Conservation (phyloP, 179 eudicot genomes). For the Patellifolia procumbens region DNA sequence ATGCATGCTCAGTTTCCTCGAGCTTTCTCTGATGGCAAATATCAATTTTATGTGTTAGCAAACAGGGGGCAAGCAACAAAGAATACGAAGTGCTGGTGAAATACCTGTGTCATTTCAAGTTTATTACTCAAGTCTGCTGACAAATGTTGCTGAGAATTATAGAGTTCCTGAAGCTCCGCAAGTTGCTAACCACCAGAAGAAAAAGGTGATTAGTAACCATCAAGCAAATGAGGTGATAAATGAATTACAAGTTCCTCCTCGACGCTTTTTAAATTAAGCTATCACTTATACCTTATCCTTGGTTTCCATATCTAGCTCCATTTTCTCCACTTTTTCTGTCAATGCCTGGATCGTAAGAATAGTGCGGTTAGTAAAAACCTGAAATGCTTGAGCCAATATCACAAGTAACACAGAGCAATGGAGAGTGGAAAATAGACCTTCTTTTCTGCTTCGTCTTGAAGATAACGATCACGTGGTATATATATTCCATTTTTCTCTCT, state of each 20-base stretch:
- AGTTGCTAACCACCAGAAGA: constrained; percentile 51
- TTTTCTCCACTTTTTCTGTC: constrained; percentile 75
- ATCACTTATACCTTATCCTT: constrained; percentile 64
- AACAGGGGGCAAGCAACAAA: not conserved
- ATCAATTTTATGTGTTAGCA: not conserved
- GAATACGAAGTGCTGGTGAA: constrained; percentile 5
- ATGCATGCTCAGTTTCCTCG: constrained; percentile 75
- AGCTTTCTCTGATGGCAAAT: constrained; percentile 68
- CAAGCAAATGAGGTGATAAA: not conserved
- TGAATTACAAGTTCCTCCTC: not conserved
- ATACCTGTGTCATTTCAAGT: constrained; percentile 86
- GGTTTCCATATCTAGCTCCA: constrained; percentile 75
- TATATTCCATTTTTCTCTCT: constrained; percentile 96
- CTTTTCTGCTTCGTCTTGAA: constrained; percentile 90
- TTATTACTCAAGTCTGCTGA: constrained; percentile 69
- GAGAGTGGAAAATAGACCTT: constrained; percentile 46
- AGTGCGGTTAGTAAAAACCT: constrained; percentile 16
- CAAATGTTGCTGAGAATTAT: constrained; percentile 69
- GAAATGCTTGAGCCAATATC: not conserved
- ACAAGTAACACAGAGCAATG: constrained; percentile 1
- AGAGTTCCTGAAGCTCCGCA: constrained; percentile 72
- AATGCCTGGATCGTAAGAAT: constrained; percentile 54
- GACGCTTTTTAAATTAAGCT: not conserved
- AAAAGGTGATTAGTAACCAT: constrained; percentile 7
- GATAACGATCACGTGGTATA: constrained; percentile 85